Percentiles rank a stretch among this genome's conserved stretches.
Evolutionary conservation across 1,284 basidiomycete species (phyloP).

Genomic region (Rugiboletus extremiorientalis): DNA sequence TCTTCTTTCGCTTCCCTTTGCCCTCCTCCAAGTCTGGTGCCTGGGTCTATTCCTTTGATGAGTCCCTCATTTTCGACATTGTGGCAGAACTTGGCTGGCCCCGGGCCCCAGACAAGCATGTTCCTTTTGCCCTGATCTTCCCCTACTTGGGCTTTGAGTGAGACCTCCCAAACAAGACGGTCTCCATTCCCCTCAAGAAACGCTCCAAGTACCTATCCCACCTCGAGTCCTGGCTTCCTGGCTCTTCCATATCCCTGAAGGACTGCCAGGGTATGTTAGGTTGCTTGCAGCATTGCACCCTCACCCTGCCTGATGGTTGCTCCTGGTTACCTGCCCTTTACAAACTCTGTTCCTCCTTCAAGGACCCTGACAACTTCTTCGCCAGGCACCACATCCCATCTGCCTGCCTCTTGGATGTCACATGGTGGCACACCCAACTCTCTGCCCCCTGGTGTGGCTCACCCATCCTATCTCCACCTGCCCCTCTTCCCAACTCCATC

Average conservation of each 20-base stretch:
- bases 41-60: constrained; percentile 6
- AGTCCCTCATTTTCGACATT: background rate
- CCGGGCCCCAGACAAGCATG: constrained; percentile 8
- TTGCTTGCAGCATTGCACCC: constrained; percentile 23
- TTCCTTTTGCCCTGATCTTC: background rate
- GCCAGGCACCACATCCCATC: background rate
- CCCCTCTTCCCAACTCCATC: background rate
- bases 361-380: background rate
- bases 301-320: constrained; percentile 21
- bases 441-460: background rate
- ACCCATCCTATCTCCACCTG: fast-evolving
- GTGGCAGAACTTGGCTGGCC: constrained; percentile 11
- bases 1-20: background rate
- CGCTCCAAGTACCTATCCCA: background rate
- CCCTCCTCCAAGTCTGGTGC: background rate
- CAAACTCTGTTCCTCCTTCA: constrained; percentile 17
- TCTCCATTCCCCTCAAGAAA: constrained; percentile 6
- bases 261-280: constrained; percentile 2
- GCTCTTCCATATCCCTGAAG: background rate
- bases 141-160: constrained; percentile 23
- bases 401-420: fast-evolving
- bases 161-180: background rate
- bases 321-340: constrained; percentile 20
- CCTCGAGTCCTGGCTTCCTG: background rate
- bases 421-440: background rate